Base-by-base conservation (phyloP, 2,329 filamentous ascomycete species). In the Aspergillus vadensis region DNA sequence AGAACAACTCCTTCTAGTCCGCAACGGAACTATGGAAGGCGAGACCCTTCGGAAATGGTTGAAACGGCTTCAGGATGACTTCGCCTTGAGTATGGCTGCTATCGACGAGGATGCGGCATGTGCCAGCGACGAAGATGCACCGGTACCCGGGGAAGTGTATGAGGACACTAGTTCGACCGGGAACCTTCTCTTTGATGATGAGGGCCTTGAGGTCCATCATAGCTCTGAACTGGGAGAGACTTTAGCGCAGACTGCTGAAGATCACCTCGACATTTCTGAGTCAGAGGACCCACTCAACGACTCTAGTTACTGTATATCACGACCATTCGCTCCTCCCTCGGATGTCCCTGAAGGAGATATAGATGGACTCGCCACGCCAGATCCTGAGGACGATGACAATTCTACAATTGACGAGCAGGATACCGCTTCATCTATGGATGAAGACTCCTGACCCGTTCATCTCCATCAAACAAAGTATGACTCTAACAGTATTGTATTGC, bases 1-100 rank as follows among this genome's bases (percentile, higher is more conserved):
- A 51, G 91, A 92, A 66, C 87, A 90, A 49, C 79, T 97, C 25
- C 72, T 85, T 12, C 89, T 95, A 61, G 88, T 90, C 0, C 79
- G 81, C 1, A 81, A 86, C 15, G 88, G 89, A 0, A 81, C 79
- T 0, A 88, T 93, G 81, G 81, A 88, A 32, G 86, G 88, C 0
- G 82, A 83, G 2, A 81, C 85, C 0, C 76, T 97, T 30, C 77
- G 80, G 19, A 79, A 78, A 48, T 92, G 91, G 83, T 74, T 95
- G 48, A 80, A 77, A 57, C 83, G 83, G 62, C 74, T 95, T 12
- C 91, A 94, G 71, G 83, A 83, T 52, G 91, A 96, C 57, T 97
- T 97, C 69, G 82, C 90, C 7, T 67, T 81, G 4, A 80, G 85
- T 7, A 93, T 96, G 91, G 82, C 85, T 21, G 82, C 82, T 1